A percentile compares a stretch with the other conserved stretches of the same genome.
Evolutionary conservation across 129 eudicot species (phyloP).

Genomic region (carrot (Daucus carota)): DH1_v3.0 NC_030384.2:33861501-33862000

Average conservation of each 20-base stretch:
- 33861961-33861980: no score
- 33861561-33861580: neutral
- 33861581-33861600: no score
- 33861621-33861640: neutral
- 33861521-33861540: neutral
- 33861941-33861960: no score
- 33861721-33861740: conserved; percentile 43
- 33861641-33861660: neutral
- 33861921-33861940: no score
- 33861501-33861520: neutral
- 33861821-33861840: neutral
- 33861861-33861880: no score
- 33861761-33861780: conserved; percentile 71
- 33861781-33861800: conserved; percentile 69
- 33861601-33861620: no score
- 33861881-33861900: no score
- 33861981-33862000: no score
- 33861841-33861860: neutral
- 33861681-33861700: neutral
- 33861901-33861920: no score
- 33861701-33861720: no score
- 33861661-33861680: neutral
- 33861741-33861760: conserved; percentile 74
- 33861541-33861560: neutral
- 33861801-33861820: neutral